Conservation (phyloP, 2,329 filamentous ascomycete genomes). For the Arthrobotrys sinensis region DNA sequence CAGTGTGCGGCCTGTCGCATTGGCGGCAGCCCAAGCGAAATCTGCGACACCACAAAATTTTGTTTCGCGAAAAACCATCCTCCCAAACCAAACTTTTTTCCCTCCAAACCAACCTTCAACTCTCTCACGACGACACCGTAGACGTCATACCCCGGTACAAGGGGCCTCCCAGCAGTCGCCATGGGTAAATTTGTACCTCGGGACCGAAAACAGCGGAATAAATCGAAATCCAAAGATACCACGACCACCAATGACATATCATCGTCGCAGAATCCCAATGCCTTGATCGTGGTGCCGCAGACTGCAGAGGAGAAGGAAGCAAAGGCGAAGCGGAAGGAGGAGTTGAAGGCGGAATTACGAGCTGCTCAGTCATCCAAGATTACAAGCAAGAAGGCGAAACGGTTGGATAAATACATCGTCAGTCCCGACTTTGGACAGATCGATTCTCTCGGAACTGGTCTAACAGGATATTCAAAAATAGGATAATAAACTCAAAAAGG, state of each 20-base stretch:
- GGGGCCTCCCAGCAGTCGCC: conserved; percentile 18
- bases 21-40: conserved; percentile 44
- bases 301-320: conserved; percentile 56
- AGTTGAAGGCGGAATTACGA: conserved; percentile 72
- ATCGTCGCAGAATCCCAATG: conserved; percentile 52
- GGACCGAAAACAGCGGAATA: conserved; percentile 59
- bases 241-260: conserved; percentile 33
- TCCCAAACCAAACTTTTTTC: not conserved
- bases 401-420: conserved; percentile 78
- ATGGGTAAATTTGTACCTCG: conserved; percentile 60
- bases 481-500: conserved; percentile 93
- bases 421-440: conserved; percentile 61
- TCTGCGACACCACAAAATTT: conserved; percentile 50
- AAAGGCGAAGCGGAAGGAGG: conserved; percentile 48
- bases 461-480: conserved; percentile 63
- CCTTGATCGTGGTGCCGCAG: conserved; percentile 46
- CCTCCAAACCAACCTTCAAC: conserved; percentile 11
- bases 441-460: conserved; percentile 11
- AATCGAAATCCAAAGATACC: conserved; percentile 46
- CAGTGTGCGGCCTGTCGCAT: conserved; percentile 43
- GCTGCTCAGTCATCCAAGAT: conserved; percentile 72
- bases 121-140: conserved; percentile 7
- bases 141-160: not conserved
- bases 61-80: conserved; percentile 48
- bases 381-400: conserved; percentile 77